Conservation (phyloP, 129 eudicot genomes). For the Cynara cardunculus region DNA sequence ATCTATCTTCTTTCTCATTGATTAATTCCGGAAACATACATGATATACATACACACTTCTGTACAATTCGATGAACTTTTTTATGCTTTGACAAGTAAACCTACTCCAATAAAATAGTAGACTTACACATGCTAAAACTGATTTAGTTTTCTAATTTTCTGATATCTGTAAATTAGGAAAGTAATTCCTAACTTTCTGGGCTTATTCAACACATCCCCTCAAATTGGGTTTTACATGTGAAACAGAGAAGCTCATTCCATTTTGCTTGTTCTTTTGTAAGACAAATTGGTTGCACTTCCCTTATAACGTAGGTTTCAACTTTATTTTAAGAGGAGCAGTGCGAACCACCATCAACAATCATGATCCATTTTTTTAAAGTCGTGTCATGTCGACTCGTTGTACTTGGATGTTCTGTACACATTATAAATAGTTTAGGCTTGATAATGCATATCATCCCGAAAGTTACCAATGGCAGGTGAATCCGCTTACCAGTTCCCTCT, state of each 20-base stretch:
- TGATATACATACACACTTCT: not conserved
- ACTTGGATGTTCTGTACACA: too few species aligned
- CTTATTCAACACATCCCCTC: not conserved
- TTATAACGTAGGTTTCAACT: not conserved
- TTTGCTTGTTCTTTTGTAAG: not conserved
- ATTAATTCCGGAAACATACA: not conserved
- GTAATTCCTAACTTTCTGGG: not conserved
- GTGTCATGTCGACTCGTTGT: too few species aligned
- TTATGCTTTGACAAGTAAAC: not conserved
- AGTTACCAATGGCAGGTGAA: too few species aligned
- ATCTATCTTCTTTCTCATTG: not conserved
- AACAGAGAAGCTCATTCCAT: not conserved
- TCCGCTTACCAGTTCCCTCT: too few species aligned
- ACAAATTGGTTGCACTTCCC: not conserved
- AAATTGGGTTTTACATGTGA: not conserved
- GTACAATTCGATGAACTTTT: not conserved
- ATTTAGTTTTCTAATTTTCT: not conserved
- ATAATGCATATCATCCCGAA: too few species aligned
- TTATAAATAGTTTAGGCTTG: too few species aligned
- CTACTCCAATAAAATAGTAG: not conserved
- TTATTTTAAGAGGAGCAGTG: not conserved
- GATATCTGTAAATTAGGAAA: not conserved
- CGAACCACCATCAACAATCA: not conserved
- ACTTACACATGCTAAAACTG: not conserved
- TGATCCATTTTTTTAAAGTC: not conserved